Evolutionary conservation across 1,139 yeast species (phyloP).

Genomic region (Nadsonia starkeyi-henricii): DNA sequence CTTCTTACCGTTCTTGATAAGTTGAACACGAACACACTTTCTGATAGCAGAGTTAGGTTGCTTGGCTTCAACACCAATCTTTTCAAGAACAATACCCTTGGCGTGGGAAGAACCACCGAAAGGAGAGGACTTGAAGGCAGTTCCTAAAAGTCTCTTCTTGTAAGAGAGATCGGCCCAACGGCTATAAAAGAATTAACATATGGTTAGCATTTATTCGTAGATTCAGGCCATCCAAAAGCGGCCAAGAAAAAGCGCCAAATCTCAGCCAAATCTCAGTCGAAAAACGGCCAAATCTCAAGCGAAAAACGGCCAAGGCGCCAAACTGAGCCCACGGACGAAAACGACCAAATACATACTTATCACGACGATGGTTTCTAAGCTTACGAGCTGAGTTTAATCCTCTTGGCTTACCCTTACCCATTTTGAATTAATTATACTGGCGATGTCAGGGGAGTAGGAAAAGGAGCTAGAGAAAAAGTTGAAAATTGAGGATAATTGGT

Average conservation of each 20-base stretch:
- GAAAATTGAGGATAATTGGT: background rate
- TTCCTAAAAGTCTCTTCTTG: constrained; percentile 98
- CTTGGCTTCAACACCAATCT: constrained; percentile 99
- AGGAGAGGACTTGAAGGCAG: constrained; percentile 99
- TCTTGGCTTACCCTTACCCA: constrained; percentile 94
- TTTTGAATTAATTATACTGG: constrained; percentile 25
- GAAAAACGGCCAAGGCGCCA: too few species aligned
- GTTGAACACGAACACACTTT: constrained; percentile 99
- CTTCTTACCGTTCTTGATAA: constrained; percentile 99
- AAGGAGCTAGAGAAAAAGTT: background rate
- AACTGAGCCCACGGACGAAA: too few species aligned
- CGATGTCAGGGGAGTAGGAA: background rate
- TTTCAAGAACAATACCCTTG: constrained; percentile 98
- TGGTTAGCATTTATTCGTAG: constrained; percentile 4
- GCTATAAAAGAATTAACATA: too few species aligned
- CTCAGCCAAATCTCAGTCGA: too few species aligned
- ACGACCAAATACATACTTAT: constrained; percentile 40
- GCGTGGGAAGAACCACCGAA: constrained; percentile 99
- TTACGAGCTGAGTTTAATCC: constrained; percentile 99
- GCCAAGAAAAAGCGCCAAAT: too few species aligned
- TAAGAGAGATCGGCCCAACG: constrained; percentile 99
- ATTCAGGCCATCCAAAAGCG: too few species aligned
- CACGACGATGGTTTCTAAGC: constrained; percentile 99
- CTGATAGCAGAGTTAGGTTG: constrained; percentile 99
- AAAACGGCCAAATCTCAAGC: too few species aligned